Evolutionary conservation across 257 asterid species (phyloP).

Genomic region (Oldenlandia corymbosa): DNA sequence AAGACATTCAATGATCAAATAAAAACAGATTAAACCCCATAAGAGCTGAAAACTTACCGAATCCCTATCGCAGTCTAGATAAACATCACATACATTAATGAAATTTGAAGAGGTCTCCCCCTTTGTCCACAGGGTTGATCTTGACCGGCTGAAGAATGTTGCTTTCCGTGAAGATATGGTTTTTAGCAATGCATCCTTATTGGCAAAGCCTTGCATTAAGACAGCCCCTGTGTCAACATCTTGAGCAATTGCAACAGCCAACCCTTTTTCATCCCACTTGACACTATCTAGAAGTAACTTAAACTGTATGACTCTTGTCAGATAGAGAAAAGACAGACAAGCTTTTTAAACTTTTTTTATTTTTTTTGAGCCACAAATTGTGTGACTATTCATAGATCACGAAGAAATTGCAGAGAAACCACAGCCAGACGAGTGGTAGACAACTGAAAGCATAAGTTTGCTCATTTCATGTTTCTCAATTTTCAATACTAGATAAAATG

Average conservation of each 20-base stretch:
- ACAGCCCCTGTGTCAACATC: constrained; percentile 85
- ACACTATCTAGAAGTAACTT: constrained; percentile 64
- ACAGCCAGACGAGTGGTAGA: no score
- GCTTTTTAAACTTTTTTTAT: no score
- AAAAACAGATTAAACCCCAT: neutral
- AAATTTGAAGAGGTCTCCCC: constrained; percentile 92
- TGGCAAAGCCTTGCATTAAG: constrained; percentile 86
- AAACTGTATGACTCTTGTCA: constrained; percentile 50
- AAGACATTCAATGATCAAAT: neutral
- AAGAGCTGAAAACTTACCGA: constrained; percentile 46
- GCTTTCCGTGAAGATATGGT: constrained; percentile 76
- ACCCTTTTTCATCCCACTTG: constrained; percentile 93
- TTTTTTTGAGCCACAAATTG: no score
- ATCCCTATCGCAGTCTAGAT: constrained; percentile 85
- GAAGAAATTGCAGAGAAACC: no score
- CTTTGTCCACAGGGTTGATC: constrained; percentile 82
- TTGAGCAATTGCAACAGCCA: constrained; percentile 93
- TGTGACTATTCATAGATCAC: no score
- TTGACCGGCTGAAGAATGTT: constrained; percentile 81
- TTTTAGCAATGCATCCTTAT: constrained; percentile 61
- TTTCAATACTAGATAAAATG: no score
- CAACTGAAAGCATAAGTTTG: no score
- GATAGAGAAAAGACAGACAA: no score
- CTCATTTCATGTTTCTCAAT: no score
- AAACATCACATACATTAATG: constrained; percentile 66